Evolutionary conservation across 208 protist genomes (phyloP).

Genomic region (Trypanosoma cruzi): DNA sequence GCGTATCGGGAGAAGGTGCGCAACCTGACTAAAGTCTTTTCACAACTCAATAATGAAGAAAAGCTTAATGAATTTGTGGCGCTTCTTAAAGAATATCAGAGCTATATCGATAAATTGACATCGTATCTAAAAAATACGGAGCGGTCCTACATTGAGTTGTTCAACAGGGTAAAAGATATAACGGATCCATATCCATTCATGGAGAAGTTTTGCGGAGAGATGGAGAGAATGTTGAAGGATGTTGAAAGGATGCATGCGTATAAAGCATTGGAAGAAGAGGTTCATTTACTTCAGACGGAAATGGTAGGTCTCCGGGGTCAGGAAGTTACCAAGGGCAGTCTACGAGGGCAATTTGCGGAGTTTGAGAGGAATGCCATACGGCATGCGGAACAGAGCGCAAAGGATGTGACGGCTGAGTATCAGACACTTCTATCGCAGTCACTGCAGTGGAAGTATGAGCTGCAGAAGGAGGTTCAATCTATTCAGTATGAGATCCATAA

Average conservation of each 20-base stretch:
- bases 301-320: slow-evolving; percentile 8
- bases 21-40: slow-evolving; percentile 12
- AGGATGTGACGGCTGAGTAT: slow-evolving; percentile 7
- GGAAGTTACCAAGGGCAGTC: slow-evolving; percentile 15
- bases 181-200: slow-evolving; percentile 22
- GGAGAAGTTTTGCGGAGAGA: slow-evolving; percentile 15
- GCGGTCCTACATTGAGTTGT: slow-evolving; percentile 11
- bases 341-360: slow-evolving; percentile 15
- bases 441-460: slow-evolving; percentile 7
- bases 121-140: slow-evolving; percentile 10
- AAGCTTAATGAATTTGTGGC: slow-evolving; percentile 18
- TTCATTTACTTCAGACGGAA: slow-evolving; percentile 10
- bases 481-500: not conserved
- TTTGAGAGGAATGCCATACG: not conserved
- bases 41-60: slow-evolving; percentile 6
- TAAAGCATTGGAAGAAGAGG: slow-evolving; percentile 2
- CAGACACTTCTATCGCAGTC: slow-evolving; percentile 12
- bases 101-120: slow-evolving; percentile 16
- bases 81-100: slow-evolving; percentile 16
- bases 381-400: not conserved
- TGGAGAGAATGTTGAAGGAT: slow-evolving; percentile 9
- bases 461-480: slow-evolving; percentile 12
- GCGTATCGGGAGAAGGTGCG: slow-evolving; percentile 1
- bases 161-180: slow-evolving; percentile 10
- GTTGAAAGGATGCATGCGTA: not conserved